phyloP scores from a whole-genome alignment of 2,329 filamentous ascomycete species.

The Beauveria medogensis region DNA sequence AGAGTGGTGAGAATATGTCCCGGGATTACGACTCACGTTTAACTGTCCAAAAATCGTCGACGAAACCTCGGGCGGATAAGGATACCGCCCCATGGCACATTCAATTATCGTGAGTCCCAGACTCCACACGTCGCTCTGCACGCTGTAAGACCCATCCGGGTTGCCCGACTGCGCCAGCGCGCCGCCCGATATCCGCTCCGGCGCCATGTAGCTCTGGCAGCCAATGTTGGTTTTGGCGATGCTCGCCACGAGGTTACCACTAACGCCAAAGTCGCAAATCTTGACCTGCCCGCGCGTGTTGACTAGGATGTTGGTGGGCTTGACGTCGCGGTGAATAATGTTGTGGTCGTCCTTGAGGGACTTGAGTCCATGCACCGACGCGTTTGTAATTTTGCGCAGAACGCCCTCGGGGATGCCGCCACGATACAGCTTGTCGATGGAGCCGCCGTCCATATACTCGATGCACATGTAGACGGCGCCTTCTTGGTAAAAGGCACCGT shows the following conservation, averaged over 20 bases:
- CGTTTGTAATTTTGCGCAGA: constrained; percentile 80
- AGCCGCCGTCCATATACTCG: constrained; percentile 98
- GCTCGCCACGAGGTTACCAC: constrained; percentile 90
- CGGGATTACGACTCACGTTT: constrained; percentile 59
- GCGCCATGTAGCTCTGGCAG: constrained; percentile 98
- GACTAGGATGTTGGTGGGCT: constrained; percentile 95
- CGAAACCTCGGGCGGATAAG: constrained; percentile 94
- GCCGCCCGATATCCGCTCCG: constrained; percentile 86
- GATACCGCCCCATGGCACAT: constrained; percentile 88
- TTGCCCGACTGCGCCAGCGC: constrained; percentile 63
- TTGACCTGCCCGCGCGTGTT: constrained; percentile 90
- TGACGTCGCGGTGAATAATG: constrained; percentile 97
- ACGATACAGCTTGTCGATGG: constrained; percentile 89
- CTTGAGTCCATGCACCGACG: constrained; percentile 86
- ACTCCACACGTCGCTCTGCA: constrained; percentile 98
- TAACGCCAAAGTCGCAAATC: constrained; percentile 97
- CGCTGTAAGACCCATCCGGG: constrained; percentile 82
- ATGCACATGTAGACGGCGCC: constrained; percentile 99
- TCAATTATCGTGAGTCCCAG: constrained; percentile 91
- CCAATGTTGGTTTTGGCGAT: constrained; percentile 99
- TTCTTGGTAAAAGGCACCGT: constrained; percentile 97
- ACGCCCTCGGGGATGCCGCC: constrained; percentile 86
- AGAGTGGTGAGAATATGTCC: not conserved
- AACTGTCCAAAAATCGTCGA: constrained; percentile 98
- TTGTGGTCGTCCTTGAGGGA: constrained; percentile 95